Evolutionary conservation across 1,139 yeast genomes (phyloP).

Genomic region (Candida albicans): DNA sequence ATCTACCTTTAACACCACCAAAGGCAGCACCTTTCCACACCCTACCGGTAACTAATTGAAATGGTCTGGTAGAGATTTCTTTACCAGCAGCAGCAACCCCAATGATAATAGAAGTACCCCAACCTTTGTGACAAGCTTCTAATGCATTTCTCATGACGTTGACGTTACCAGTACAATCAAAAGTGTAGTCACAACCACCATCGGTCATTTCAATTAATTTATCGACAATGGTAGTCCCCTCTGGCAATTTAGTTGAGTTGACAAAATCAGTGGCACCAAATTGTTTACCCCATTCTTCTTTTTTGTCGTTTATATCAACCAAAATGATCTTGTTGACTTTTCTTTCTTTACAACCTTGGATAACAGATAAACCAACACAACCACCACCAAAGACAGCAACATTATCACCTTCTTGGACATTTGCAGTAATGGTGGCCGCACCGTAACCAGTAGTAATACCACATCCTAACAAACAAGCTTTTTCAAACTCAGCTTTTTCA

Average conservation of each 20-base stretch:
- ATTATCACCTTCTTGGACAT: constrained; percentile 88
- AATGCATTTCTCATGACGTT: constrained; percentile 93
- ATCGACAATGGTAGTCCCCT: constrained; percentile 77
- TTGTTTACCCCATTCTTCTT: constrained; percentile 80
- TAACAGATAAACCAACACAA: constrained; percentile 92
- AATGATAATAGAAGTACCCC: constrained; percentile 93
- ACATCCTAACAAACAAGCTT: constrained; percentile 92
- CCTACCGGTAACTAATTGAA: constrained; percentile 98
- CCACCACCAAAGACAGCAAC: constrained; percentile 98
- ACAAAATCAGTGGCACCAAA: constrained; percentile 96
- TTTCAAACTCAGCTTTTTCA: constrained; percentile 78
- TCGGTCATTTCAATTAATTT: constrained; percentile 87
- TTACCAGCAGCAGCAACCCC: constrained; percentile 99
- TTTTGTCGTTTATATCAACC: constrained; percentile 80
- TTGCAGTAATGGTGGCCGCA: constrained; percentile 93
- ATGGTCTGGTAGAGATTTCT: constrained; percentile 95
- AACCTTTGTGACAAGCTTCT: constrained; percentile 97
- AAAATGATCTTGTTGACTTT: constrained; percentile 82
- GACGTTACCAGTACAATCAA: constrained; percentile 97
- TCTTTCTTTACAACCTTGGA: constrained; percentile 88
- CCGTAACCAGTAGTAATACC: constrained; percentile 99
- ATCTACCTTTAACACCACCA: constrained; percentile 97
- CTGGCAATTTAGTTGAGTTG: constrained; percentile 75
- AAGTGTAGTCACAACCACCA: constrained; percentile 94
- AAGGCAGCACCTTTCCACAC: constrained; percentile 98